Evolutionary conservation across 768 basidiomycete genomes (phyloP), one percentile per base, ranked within the genome.

Genomic region (Termitomyces sp.): DNA sequence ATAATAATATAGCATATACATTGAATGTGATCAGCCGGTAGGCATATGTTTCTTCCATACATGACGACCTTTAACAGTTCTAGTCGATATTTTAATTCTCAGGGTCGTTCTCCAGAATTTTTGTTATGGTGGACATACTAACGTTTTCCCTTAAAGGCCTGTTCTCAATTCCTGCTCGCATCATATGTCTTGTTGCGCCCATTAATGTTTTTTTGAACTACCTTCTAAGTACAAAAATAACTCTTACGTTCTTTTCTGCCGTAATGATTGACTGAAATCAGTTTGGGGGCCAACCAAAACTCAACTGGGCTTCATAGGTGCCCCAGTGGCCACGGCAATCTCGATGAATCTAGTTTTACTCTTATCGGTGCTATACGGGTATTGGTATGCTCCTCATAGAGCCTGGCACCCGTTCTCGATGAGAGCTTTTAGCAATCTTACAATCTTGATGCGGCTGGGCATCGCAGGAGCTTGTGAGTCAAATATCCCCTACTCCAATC

Each of bases 241-340:
- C n/a, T n/a, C n/a, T n/a, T n/a, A n/a, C n/a, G n/a, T n/a, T n/a
- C n/a, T n/a, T n/a, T 28, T 2, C 9, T 20, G 53, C 9, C 4
- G 12, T 54, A 16, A 9, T 44, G 26, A 31, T 20, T 20, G 7
- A 10, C 3, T n/a, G 12, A n/a, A 31, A 26, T 9, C 10, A 78
- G 90, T 94, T 0, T 93, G 90, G 91, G 92, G 92, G 1, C 92
- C 92, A 0, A 73, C 80, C 45, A 75, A 83, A 4, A 73, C 96
- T 57, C 78, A 88, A 13, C 74, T 98, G 2, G 95, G 95, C 1
- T 98, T 92, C 73, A 83, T 90, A 47, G 96, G 96, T 12, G 95
- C 94, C 3, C 95, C 96, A 0, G 76, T 98, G 13, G 88, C 94
- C 1, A 92, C 93, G 1, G 85, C 88, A 0, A 77, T 95, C 54